Percentiles rank a stretch among this genome's conserved stretches.
These are phyloP conservation scores for Leccinum sublutescens DNA, from an alignment of 768 basidiomycete species.

Conservation along the genomic window DNA sequence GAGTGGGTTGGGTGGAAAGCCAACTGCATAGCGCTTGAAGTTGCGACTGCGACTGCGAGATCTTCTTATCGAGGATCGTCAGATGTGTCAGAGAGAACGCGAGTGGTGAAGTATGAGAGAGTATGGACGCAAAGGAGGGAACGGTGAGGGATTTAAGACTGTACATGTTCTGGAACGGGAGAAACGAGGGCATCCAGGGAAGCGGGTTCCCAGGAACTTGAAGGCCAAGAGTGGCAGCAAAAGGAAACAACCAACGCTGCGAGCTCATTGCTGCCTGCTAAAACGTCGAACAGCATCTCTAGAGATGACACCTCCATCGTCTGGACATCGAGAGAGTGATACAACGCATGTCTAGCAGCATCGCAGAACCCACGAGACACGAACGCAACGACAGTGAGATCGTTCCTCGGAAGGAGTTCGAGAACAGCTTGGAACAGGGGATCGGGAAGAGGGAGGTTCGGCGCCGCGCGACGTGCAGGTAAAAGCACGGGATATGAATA, in stretches of 20 bases:
- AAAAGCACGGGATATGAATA: not conserved
- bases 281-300: constrained; percentile 18
- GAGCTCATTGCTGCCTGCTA: constrained; percentile 21
- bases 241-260: constrained; percentile 26
- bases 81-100: constrained; percentile 24
- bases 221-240: constrained; percentile 24
- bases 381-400: constrained; percentile 23
- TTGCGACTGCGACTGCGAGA: constrained; percentile 20
- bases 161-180: constrained; percentile 28
- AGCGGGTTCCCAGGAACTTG: constrained; percentile 5
- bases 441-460: constrained; percentile 14
- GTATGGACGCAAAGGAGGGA: constrained; percentile 25
- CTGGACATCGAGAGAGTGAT: constrained; percentile 23
- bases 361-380: constrained; percentile 24
- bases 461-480: not conserved
- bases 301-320: constrained; percentile 10
- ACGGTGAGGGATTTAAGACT: constrained; percentile 30
- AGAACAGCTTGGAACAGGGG: constrained; percentile 22
- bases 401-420: constrained; percentile 16
- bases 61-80: constrained; percentile 28
- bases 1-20: constrained; percentile 24
- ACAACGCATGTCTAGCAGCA: constrained; percentile 22
- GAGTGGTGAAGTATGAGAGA: constrained; percentile 19
- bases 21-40: constrained; percentile 21
- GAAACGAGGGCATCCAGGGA: constrained; percentile 8